Evolutionary conservation across 2,329 filamentous ascomycete species (phyloP).

Genomic region (Spiromastix sp.): DNA sequence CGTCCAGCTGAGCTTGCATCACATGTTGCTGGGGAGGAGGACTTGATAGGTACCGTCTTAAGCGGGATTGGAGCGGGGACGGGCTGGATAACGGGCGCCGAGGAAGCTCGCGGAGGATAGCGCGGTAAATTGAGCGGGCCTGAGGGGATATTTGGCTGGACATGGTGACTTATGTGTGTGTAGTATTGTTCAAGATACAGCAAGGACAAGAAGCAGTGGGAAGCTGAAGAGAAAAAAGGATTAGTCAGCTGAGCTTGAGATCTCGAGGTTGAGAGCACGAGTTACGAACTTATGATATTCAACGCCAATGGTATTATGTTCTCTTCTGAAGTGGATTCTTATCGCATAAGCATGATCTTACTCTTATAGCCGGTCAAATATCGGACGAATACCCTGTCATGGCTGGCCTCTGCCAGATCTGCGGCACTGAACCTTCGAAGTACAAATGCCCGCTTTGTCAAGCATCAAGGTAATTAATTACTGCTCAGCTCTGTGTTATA

Average conservation of each 20-base stretch:
- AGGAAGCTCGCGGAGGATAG: conserved; percentile 80
- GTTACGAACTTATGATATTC: too few relatives aligned
- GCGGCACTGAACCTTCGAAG: conserved; percentile 18
- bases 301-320: too few relatives aligned
- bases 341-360: too few relatives aligned
- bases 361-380: too few relatives aligned
- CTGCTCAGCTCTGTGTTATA: conserved; percentile 4
- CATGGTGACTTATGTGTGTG: too few relatives aligned
- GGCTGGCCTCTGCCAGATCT: conserved; percentile 17
- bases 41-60: conserved; percentile 52
- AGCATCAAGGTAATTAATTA: conserved; percentile 16
- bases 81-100: conserved; percentile 53
- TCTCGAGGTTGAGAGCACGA: too few relatives aligned
- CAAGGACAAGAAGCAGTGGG: too few relatives aligned
- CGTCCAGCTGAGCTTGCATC: conserved; percentile 30
- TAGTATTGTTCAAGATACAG: not conserved
- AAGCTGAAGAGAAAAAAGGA: too few relatives aligned
- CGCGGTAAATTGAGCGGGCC: conserved; percentile 71
- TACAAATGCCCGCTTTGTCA: conserved; percentile 22
- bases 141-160: conserved; percentile 22
- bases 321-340: too few relatives aligned
- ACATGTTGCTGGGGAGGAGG: conserved; percentile 11
- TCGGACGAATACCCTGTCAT: too few relatives aligned
- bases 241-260: too few relatives aligned
- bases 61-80: conserved; percentile 58